Percentiles rank a stretch among this genome's conserved stretches.
Conservation (phyloP, 2,329 filamentous ascomycete genomes). For the Trichoderma brevicompactum region DNA sequence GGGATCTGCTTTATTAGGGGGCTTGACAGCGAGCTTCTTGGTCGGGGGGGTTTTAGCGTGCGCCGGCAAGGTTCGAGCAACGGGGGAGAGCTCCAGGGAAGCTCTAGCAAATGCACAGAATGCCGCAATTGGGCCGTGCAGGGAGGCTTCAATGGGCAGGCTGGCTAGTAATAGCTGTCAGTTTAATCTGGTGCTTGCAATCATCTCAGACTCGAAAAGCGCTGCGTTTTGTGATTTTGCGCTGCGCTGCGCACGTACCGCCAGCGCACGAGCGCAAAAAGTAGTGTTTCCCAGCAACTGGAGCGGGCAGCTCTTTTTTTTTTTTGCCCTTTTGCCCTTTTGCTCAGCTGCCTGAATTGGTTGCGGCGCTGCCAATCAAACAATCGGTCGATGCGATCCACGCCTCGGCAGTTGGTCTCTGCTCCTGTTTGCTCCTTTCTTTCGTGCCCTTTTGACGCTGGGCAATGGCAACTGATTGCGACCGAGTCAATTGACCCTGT, state of each 20-base stretch:
- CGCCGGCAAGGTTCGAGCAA: neutral
- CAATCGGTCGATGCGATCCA: conserved; percentile 4
- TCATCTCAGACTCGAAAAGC: neutral
- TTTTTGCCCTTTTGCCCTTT: too few relatives aligned
- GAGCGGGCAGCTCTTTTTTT: neutral
- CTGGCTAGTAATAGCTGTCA: too few relatives aligned
- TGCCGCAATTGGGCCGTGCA: conserved; percentile 5
- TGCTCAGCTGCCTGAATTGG: conserved; percentile 10
- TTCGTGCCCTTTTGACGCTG: neutral
- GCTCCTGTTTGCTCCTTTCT: neutral
- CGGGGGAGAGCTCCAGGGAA: too few relatives aligned
- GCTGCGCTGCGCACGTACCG: conserved; percentile 7
- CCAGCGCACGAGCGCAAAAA: conserved; percentile 7
- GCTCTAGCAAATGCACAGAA: neutral
- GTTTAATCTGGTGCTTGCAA: too few relatives aligned
- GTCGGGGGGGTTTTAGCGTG: neutral
- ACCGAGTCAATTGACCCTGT: too few relatives aligned
- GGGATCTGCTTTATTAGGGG: too few relatives aligned
- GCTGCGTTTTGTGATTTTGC: too few relatives aligned
- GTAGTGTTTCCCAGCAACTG: conserved; percentile 18
- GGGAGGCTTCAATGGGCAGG: neutral
- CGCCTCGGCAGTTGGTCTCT: neutral
- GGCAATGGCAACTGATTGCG: too few relatives aligned
- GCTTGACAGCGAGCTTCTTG: too few relatives aligned
- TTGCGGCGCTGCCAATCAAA: conserved; percentile 12